Evolutionary conservation across 192 early-diverging fungal genomes (phyloP).

Genomic region (Geranomyces michiganensis): DNA sequence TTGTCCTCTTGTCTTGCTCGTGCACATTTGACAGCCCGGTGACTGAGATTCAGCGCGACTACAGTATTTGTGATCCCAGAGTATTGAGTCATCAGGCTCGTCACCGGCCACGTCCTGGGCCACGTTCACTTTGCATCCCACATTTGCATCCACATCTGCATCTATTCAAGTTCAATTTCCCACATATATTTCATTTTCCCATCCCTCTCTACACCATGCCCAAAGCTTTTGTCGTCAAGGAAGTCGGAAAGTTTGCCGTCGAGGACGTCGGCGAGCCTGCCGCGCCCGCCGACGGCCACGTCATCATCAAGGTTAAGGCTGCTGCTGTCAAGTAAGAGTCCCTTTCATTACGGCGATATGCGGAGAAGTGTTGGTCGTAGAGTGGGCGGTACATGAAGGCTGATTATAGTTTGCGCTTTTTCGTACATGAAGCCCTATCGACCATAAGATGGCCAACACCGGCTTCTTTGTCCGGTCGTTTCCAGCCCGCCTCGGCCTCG

Average conservation of each 20-base stretch:
- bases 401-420: constrained; percentile 1
- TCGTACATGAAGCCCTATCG: constrained; percentile 31
- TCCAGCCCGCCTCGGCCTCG: constrained; percentile 28
- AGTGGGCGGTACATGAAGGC: neutral
- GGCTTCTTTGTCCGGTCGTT: constrained; percentile 18
- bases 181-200: neutral
- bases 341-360: neutral
- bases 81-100: too few species aligned
- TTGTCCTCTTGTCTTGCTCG: too few species aligned
- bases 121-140: too few species aligned
- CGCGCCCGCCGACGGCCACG: constrained; percentile 7
- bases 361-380: neutral
- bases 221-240: constrained; percentile 18
- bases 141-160: neutral
- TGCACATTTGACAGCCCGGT: too few species aligned
- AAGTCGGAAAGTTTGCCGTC: neutral
- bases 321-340: constrained; percentile 26
- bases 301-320: constrained; percentile 14
- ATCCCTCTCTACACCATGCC: constrained; percentile 22
- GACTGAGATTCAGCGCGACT: too few species aligned
- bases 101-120: too few species aligned
- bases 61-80: too few species aligned
- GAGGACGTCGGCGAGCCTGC: constrained; percentile 12
- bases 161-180: neutral
- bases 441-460: constrained; percentile 18